Percentiles rank a stretch among this genome's conserved stretches.
Conservation (phyloP, 495 filamentous ascomycete species). For the Penicillium waksmanii region DNA sequence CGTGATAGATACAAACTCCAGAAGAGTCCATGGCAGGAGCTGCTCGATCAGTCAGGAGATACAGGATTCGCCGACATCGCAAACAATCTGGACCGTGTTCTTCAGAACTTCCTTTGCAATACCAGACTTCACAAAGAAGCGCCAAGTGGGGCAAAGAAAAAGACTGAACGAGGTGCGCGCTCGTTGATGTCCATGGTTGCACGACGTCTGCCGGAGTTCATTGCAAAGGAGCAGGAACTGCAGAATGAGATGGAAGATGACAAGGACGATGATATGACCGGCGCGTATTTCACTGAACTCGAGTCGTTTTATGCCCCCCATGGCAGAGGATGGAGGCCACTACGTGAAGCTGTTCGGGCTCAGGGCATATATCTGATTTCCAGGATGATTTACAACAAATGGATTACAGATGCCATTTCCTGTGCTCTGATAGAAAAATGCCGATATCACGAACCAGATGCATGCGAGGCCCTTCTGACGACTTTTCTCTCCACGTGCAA, state of each 20-base stretch:
- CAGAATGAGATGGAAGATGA: constrained; percentile 55
- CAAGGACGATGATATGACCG: constrained; percentile 49
- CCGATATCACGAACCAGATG: constrained; percentile 39
- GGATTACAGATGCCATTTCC: constrained; percentile 38
- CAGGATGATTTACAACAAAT: constrained; percentile 54
- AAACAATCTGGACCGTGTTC: constrained; percentile 40
- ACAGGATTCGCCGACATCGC: constrained; percentile 42
- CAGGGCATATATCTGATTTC: constrained; percentile 66
- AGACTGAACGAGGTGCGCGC: constrained; percentile 37
- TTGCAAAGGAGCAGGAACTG: constrained; percentile 60
- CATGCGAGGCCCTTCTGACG: constrained; percentile 41
- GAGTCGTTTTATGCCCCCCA: constrained; percentile 59
- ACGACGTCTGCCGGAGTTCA: constrained; percentile 65
- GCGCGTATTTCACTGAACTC: constrained; percentile 67
- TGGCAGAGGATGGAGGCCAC: constrained; percentile 63
- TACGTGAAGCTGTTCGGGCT: constrained; percentile 66
- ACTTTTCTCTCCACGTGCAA: constrained; percentile 33
- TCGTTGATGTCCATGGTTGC: constrained; percentile 70
- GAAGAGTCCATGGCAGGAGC: constrained; percentile 46
- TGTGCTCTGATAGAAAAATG: constrained; percentile 42
- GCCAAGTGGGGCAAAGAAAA: not conserved
- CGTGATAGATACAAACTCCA: constrained; percentile 30
- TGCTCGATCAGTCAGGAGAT: constrained; percentile 40
- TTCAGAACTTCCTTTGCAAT: constrained; percentile 44
- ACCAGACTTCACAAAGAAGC: constrained; percentile 26